Evolutionary conservation across 2,329 filamentous ascomycete genomes (phyloP).

Genomic region (Coleophoma cylindrospora): DNA sequence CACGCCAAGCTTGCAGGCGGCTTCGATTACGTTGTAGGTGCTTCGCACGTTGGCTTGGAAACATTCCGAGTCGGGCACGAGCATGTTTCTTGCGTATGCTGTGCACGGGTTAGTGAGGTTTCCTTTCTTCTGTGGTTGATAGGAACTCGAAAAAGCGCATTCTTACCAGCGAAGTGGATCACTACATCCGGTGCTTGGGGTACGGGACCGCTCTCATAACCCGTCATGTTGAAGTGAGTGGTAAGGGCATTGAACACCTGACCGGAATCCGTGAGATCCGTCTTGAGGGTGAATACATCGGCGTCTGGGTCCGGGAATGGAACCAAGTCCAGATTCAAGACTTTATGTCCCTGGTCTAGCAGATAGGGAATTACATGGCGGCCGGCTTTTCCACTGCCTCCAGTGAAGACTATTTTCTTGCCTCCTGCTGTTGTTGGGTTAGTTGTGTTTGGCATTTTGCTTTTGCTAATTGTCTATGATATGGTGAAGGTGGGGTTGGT

Average conservation of each 20-base stretch:
- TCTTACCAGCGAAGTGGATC: slow-evolving; percentile 39
- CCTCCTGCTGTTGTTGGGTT: slow-evolving; percentile 4
- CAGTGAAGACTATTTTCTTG: slow-evolving; percentile 27
- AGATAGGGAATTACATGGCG: slow-evolving; percentile 29
- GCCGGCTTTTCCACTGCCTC: slow-evolving; percentile 30
- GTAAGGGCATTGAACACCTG: slow-evolving; percentile 33
- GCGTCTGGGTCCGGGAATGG: slow-evolving; percentile 21
- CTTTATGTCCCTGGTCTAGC: slow-evolving; percentile 26
- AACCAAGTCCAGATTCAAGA: slow-evolving; percentile 30
- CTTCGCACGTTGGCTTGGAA: slow-evolving; percentile 50
- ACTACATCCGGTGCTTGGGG: slow-evolving; percentile 50
- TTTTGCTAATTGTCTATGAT: too few species aligned
- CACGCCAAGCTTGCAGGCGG: slow-evolving; percentile 55
- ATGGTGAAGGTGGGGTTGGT: too few species aligned
- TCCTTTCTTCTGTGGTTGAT: background rate
- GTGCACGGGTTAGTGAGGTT: slow-evolving; percentile 20
- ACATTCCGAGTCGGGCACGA: slow-evolving; percentile 55
- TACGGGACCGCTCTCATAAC: slow-evolving; percentile 29
- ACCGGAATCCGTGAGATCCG: slow-evolving; percentile 30
- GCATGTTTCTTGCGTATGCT: slow-evolving; percentile 53
- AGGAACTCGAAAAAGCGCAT: background rate
- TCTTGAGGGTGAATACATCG: slow-evolving; percentile 28
- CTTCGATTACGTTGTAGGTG: slow-evolving; percentile 60
- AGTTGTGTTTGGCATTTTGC: background rate
- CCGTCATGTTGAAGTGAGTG: slow-evolving; percentile 47